Conservation (phyloP, 2,329 filamentous ascomycete genomes). For the Trichoderma atrobrunneum region DNA sequence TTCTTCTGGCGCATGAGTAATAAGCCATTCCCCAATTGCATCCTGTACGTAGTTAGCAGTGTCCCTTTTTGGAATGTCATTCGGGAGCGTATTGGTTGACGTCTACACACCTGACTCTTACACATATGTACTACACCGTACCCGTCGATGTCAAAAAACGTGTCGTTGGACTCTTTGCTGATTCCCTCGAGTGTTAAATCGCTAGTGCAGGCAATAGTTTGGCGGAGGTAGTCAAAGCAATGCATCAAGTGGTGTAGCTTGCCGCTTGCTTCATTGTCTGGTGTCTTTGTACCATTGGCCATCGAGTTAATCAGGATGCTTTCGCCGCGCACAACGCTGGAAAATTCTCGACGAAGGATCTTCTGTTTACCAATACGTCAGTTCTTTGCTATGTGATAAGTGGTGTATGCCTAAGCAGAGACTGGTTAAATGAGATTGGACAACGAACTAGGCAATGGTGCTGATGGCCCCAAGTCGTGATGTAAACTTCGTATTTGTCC, state of each 20-base stretch:
- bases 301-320: neutral
- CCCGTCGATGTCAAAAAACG: neutral
- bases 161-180: neutral
- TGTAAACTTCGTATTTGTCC: neutral
- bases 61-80: neutral
- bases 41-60: neutral
- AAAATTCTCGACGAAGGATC: neutral
- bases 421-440: neutral
- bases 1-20: neutral
- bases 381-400: neutral
- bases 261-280: neutral
- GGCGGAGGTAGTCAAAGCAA: neutral
- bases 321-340: neutral
- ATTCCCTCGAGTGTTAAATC: neutral
- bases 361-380: neutral
- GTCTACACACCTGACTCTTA: neutral
- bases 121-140: neutral
- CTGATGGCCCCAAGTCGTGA: neutral
- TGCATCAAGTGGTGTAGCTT: neutral
- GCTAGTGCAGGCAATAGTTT: neutral
- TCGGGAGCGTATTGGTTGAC: neutral
- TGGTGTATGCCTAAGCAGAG: neutral
- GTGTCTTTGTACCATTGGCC: neutral
- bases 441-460: neutral
- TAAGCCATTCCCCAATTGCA: neutral